These are phyloP conservation scores for Cystobasidiaceae sp. DNA, from an alignment of 1,284 basidiomycete genomes.

Conservation along the genomic window DNA sequence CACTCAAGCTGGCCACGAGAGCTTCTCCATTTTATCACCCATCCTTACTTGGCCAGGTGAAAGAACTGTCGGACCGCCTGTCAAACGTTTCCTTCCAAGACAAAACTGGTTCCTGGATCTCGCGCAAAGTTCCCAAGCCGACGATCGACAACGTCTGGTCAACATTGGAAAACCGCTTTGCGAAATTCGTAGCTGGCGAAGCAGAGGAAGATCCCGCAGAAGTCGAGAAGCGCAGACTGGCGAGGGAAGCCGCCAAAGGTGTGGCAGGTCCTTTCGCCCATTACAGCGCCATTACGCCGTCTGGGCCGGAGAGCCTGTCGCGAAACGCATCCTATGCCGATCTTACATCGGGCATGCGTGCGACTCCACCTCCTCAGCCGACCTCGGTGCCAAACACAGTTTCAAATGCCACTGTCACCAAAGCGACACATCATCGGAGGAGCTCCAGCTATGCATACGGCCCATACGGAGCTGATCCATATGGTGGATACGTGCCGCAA, in stretches of 20 bases:
- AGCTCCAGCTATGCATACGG: conserved; percentile 27
- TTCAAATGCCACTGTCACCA: background rate
- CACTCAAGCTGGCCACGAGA: conserved; percentile 55
- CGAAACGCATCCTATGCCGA: conserved; percentile 28
- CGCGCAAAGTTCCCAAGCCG: conserved; percentile 70
- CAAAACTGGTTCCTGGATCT: conserved; percentile 72
- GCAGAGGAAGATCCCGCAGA: conserved; percentile 46
- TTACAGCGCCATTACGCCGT: conserved; percentile 86
- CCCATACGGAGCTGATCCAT: conserved; percentile 32
- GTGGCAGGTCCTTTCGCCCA: conserved; percentile 81
- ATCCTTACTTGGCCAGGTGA: conserved; percentile 69
- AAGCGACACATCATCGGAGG: conserved; percentile 23
- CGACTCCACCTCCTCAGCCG: conserved; percentile 27
- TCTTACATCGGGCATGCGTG: conserved; percentile 14
- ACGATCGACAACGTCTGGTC: conserved; percentile 87
- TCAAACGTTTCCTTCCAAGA: conserved; percentile 63
- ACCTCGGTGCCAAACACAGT: conserved; percentile 26
- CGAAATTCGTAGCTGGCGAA: conserved; percentile 93
- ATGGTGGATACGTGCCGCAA: conserved; percentile 16
- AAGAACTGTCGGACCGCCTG: conserved; percentile 74
- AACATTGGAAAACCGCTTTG: conserved; percentile 89
- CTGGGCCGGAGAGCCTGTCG: conserved; percentile 40
- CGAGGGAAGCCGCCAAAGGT: conserved; percentile 40
- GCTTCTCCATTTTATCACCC: conserved; percentile 64
- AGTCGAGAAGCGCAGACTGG: conserved; percentile 42